Base-by-base conservation (phyloP, 371 early-diverging fungal genomes). In the Syncephalastrum monosporum region DNA sequence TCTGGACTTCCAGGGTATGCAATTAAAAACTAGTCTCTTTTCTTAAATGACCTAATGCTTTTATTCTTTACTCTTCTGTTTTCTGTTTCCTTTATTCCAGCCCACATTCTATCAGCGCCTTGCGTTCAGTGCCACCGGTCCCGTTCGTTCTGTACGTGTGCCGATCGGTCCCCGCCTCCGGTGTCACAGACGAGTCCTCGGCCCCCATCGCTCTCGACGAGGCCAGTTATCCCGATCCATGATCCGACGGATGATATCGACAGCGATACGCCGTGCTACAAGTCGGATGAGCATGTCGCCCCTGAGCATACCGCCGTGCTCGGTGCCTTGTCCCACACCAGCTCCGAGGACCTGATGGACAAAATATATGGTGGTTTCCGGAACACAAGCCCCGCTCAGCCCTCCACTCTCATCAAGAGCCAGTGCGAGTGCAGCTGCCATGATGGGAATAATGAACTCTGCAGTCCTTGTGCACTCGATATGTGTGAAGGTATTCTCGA, bases 231-330 rank as follows among this genome's bases (percentile, higher is more conserved):
- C 46, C 78, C 78, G 5, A 78, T 78, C 29, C 71, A 74, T 57
- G 78, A 74, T 59, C 78, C 78, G 10, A 63, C 75, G 2, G 78
- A 78, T 61, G 78, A 78, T 55, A 59, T 78, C 23, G 65, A 78
- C 41, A 72, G 73, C 21, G 78, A 78, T 59, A 78, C 78, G 15
- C 78, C 78, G 3, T 60, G 67, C 1, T 78, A 74, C 55, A 78
- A 78, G 48, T 58, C 67, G 4, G 62, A 61, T 19, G 71, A 71
- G 27, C 54, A 64, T 5, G 59, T 56, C 8, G 56, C 46, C 14
- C 53, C 57, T n/a, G 67, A 71, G 47, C 62, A 64, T 16, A 42
- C 55, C 0, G 68, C 67, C 1, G 70, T 70, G 1, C 47, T 74
- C 27, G 75, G 75, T 8, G 67, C 68, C 42, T 64, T 78, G 16